Percentiles rank a stretch among this genome's conserved stretches.
Conservation (phyloP, 2,329 filamentous ascomycete species). For the Orbilia javanica region DNA sequence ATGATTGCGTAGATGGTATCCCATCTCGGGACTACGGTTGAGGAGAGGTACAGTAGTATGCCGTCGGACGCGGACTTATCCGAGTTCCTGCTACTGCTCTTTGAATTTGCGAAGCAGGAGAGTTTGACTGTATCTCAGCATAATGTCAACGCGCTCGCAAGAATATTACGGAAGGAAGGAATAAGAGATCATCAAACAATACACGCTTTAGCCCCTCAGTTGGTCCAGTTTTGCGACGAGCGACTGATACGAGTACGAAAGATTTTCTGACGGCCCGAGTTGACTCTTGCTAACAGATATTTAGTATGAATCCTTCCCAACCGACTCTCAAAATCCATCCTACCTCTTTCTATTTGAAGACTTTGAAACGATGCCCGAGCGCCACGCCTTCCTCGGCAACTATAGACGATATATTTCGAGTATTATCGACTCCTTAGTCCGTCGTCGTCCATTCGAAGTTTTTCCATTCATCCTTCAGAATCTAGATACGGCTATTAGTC, state of each 20-base stretch:
- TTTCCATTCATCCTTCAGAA: slow-evolving; percentile 86
- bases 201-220: slow-evolving; percentile 78
- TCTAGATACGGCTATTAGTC: slow-evolving; percentile 79
- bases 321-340: slow-evolving; percentile 83
- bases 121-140: slow-evolving; percentile 95
- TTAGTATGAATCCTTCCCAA: slow-evolving; percentile 82
- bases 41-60: slow-evolving; percentile 78
- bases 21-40: slow-evolving; percentile 84
- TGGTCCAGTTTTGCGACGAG: slow-evolving; percentile 82
- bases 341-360: slow-evolving; percentile 89
- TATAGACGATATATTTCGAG: slow-evolving; percentile 91
- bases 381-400: slow-evolving; percentile 94
- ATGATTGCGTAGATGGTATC: slow-evolving; percentile 77
- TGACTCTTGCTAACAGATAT: not conserved
- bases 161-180: slow-evolving; percentile 78
- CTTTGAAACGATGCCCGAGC: slow-evolving; percentile 92
- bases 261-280: not conserved
- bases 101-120: slow-evolving; percentile 82
- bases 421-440: slow-evolving; percentile 87
- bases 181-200: slow-evolving; percentile 75
- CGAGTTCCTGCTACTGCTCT: slow-evolving; percentile 82
- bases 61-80: slow-evolving; percentile 76
- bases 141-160: slow-evolving; percentile 88
- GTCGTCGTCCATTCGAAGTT: slow-evolving; percentile 84
- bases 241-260: slow-evolving; percentile 76